Evolutionary conservation across 2,329 filamentous ascomycete genomes (phyloP), one percentile per base, ranked within the genome.

Genomic region (Ceratocystis harringtonii): DNA sequence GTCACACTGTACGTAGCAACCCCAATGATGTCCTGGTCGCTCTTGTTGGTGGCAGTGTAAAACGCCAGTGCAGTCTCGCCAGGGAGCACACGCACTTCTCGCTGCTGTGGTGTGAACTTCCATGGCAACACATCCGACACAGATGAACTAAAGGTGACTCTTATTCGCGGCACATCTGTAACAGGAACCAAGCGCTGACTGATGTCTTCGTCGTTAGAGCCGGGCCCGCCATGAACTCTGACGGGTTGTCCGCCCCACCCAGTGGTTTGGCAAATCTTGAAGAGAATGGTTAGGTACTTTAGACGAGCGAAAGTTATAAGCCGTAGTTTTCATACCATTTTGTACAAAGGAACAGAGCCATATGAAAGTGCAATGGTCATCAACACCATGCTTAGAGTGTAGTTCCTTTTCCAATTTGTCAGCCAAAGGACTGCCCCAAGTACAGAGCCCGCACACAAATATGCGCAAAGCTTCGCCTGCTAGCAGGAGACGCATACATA

Each of bases 1-100:
- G 92, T 96, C 36, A 99, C 95, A 72, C 90, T 95, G 77, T 99
- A 99, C 6, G 94, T 99, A 10, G 94, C 94, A 55, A 99, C 92
- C 61, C 94, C 94, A 72, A 99, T 97, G 71, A 99, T 97, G 78
- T 99, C 95, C 69, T 88, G 84, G 69, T 89, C 84, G 68, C 89
- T 90, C 69, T 84, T 87, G 78, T 99, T 99, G 65, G 91, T 96
- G 12, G 94, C 94, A 5, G 90, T 99, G 77, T 96, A 99, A 75
- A 99, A 99, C 2, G 95, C 94, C 69, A 99, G 80, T 3, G 94
- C 94, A 2, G 94, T 99, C 79, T 99, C 94, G 69, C 95, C 95
- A 0, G 94, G 95, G 1, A 97, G 80, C 0, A 99, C 92, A 66
- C 90, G 85, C 63, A 99, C 94, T 78, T 99, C 94, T 66, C 92